phyloP scores from a whole-genome alignment of 768 basidiomycete genomes.

The Tricholoma saponaceum region DNA sequence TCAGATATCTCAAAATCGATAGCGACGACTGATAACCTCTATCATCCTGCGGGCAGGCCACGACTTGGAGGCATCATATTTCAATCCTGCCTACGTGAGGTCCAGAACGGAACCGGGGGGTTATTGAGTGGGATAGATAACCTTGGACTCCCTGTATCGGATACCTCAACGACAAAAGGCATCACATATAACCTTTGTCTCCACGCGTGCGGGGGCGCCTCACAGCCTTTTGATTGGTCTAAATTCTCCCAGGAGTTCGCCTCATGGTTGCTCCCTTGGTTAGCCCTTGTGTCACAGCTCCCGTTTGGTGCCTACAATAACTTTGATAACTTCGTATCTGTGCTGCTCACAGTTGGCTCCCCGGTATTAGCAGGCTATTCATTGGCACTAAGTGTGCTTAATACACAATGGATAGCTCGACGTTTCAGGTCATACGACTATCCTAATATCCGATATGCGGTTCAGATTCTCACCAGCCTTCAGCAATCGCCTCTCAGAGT shows the following conservation, averaged over 20 bases:
- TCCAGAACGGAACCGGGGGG: conserved; percentile 13
- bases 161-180: conserved; percentile 19
- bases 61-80: neutral
- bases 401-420: conserved; percentile 37
- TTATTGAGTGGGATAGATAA: conserved; percentile 22
- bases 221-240: conserved; percentile 27
- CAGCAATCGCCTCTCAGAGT: conserved; percentile 39
- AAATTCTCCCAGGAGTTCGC: conserved; percentile 35
- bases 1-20: conserved; percentile 19
- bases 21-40: conserved; percentile 25
- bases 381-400: conserved; percentile 37
- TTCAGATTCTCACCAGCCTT: conserved; percentile 31
- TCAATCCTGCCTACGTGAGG: conserved; percentile 15
- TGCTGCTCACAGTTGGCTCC: conserved; percentile 40
- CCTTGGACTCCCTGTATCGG: conserved; percentile 18
- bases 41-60: conserved; percentile 1
- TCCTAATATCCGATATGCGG: conserved; percentile 26
- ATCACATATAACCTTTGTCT: conserved; percentile 28
- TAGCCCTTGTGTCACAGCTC: conserved; percentile 44
- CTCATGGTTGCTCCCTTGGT: conserved; percentile 45
- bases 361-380: conserved; percentile 44
- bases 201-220: conserved; percentile 20
- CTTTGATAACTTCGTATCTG: conserved; percentile 37
- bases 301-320: conserved; percentile 39
- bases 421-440: conserved; percentile 25